A percentile compares a stretch with the other conserved stretches of the same genome.
Conservation (phyloP, 2,329 filamentous ascomycete species). For the Stachybotrys chlorohalonatus region DNA sequence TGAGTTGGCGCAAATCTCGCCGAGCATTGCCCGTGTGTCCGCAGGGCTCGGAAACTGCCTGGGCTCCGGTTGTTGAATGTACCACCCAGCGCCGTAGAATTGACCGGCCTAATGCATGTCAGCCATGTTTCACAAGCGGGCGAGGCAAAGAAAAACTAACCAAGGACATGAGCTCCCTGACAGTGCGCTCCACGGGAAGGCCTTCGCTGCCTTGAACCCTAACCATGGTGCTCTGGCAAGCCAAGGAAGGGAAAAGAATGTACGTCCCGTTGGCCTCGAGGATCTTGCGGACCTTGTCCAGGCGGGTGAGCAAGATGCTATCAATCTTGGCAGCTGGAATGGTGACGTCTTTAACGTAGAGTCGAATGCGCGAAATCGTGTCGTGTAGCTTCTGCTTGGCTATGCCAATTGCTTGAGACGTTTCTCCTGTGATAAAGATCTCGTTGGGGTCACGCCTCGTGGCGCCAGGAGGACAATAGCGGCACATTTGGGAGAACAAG, state of each 20-base stretch:
- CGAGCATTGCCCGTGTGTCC: slow-evolving; percentile 84
- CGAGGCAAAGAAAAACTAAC: slow-evolving; percentile 38
- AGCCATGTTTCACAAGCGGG: slow-evolving; percentile 9
- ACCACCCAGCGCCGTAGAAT: slow-evolving; percentile 97
- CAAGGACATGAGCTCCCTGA: slow-evolving; percentile 90
- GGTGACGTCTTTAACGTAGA: slow-evolving; percentile 85
- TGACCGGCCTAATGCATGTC: slow-evolving; percentile 63
- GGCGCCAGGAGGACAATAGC: slow-evolving; percentile 77
- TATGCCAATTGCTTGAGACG: slow-evolving; percentile 69
- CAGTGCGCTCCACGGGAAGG: slow-evolving; percentile 86
- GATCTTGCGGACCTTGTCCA: slow-evolving; percentile 97
- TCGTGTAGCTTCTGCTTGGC: slow-evolving; percentile 91
- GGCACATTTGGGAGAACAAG: slow-evolving; percentile 83
- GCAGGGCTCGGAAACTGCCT: slow-evolving; percentile 50
- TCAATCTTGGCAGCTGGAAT: slow-evolving; percentile 91
- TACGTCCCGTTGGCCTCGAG: slow-evolving; percentile 95
- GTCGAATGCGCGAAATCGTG: slow-evolving; percentile 68
- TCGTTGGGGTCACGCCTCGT: slow-evolving; percentile 76
- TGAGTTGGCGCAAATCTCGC: slow-evolving; percentile 92
- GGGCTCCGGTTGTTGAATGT: slow-evolving; percentile 71
- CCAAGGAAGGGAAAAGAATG: slow-evolving; percentile 82
- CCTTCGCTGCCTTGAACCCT: slow-evolving; percentile 91
- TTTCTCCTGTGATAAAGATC: slow-evolving; percentile 92
- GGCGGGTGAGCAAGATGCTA: slow-evolving; percentile 78
- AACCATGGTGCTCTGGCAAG: slow-evolving; percentile 74